These are phyloP conservation scores for Kluyveromyces siamensis DNA, from an alignment of 805 yeast species.

Conservation along the genomic window DNA sequence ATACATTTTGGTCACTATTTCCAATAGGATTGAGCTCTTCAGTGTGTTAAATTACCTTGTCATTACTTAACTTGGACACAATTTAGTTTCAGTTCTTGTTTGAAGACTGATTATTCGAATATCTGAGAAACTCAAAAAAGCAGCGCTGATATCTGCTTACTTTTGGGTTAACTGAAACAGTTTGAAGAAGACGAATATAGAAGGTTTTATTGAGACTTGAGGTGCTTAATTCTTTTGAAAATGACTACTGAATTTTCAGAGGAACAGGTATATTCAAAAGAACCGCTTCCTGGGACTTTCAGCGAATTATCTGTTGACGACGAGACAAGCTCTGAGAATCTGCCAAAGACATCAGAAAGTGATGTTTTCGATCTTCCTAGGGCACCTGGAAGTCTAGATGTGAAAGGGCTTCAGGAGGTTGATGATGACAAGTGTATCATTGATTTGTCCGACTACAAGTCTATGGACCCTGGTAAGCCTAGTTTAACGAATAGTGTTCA, in stretches of 20 bases:
- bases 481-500: background rate
- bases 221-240: background rate
- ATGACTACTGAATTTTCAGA: background rate
- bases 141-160: background rate
- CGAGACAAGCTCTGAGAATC: background rate
- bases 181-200: background rate
- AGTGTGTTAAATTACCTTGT: background rate
- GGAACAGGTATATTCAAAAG: background rate
- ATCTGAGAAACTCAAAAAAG: background rate
- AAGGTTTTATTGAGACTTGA: background rate
- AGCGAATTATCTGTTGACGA: background rate
- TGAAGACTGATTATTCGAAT: background rate
- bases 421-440: slow-evolving; percentile 3
- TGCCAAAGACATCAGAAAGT: background rate
- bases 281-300: slow-evolving; percentile 1
- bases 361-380: slow-evolving; percentile 30
- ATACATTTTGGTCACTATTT: background rate
- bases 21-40: background rate
- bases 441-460: slow-evolving; percentile 18
- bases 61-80: background rate
- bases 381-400: slow-evolving; percentile 37
- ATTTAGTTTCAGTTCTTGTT: background rate
- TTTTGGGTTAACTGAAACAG: background rate
- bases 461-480: slow-evolving; percentile 41
- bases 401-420: slow-evolving; percentile 33